Base-by-base conservation (phyloP, 2,329 filamentous ascomycete species). In the Sclerotinia borealis region DNA sequence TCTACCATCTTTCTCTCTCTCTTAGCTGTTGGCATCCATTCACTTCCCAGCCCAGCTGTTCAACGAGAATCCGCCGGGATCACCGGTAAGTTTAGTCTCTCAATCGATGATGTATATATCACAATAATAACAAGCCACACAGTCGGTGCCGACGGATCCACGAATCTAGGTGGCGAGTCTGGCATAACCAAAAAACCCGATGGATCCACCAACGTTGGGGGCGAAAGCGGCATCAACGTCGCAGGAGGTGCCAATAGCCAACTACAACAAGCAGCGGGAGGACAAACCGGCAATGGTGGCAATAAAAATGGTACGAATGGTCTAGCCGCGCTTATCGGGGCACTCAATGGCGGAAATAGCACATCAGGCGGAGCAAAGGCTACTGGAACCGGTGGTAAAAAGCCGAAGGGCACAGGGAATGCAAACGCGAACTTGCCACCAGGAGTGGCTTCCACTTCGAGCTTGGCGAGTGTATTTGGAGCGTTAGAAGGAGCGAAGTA, bases 21-120 rank as follows among this genome's bases (percentile, higher is more conserved):
- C 6, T 36, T 61, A 37, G 49, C 55, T 54, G 49, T 49, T 27
- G 49, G 59, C 59, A 61, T 55, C 59, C 49, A 47, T 47, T 61
- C 59, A 19, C 49, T 39, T 22, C 59, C 59, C 9, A 45, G 34
- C n/a, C n/a, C 17, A 27, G 29, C 37, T 9, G 59, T 55, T 1
- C 48, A 55, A 27, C n/a, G 48, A 31, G 59, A 54, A 55, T 55
- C 48, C 17, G 27, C 59, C 6, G 59, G 59, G 10, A 55, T 61
- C 29, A 61, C 48, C 19, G 59, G 59, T 61, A 54, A 55, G 49
- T 52, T 19, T 15, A 11, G 5, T 17, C 8, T 22, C 8, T 37
- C 22, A 9, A 9, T 10, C 22, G 31, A 22, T 29, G 15, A 13
- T 25, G 3, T 27, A 27, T 17, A 15, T 8, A 11, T 17, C 2